These are phyloP conservation scores for Dendrostoma leiphaemia DNA, from an alignment of 2,329 filamentous ascomycete genomes.

Conservation along the genomic window DNA sequence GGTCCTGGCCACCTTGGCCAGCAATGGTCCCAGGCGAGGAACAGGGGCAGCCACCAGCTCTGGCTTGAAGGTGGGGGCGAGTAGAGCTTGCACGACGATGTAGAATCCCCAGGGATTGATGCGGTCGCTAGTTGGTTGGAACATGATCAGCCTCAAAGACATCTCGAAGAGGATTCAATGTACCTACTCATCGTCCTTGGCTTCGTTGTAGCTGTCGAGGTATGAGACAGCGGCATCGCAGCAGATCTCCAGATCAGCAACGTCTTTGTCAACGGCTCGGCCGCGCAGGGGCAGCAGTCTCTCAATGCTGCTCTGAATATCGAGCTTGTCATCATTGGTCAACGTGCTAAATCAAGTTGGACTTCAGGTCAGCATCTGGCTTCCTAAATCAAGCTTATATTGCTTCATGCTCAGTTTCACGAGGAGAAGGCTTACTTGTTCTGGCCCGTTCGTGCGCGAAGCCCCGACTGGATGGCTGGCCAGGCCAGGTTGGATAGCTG, in stretches of 20 bases:
- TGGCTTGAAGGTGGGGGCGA: background rate
- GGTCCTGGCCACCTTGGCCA: background rate
- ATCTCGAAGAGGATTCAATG: too few relatives aligned
- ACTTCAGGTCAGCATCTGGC: too few relatives aligned
- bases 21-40: background rate
- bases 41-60: background rate
- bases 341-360: background rate
- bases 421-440: background rate
- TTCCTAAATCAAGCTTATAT: background rate
- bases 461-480: background rate
- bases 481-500: background rate
- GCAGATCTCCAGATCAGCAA: conserved; percentile 7
- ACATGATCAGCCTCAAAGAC: too few relatives aligned
- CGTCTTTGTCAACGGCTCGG: background rate
- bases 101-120: conserved; percentile 4
- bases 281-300: background rate
- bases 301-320: background rate
- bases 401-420: background rate
- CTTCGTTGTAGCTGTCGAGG: conserved; percentile 3
- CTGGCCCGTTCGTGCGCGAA: background rate
- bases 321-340: background rate
- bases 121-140: background rate
- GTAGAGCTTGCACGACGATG: conserved; percentile 1
- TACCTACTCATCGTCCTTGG: too few relatives aligned
- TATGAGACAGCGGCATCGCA: conserved; percentile 4